These are phyloP conservation scores for Globisporangium middletonii DNA, from an alignment of 352 stramenopile genomes.

Conservation along the genomic window DNA sequence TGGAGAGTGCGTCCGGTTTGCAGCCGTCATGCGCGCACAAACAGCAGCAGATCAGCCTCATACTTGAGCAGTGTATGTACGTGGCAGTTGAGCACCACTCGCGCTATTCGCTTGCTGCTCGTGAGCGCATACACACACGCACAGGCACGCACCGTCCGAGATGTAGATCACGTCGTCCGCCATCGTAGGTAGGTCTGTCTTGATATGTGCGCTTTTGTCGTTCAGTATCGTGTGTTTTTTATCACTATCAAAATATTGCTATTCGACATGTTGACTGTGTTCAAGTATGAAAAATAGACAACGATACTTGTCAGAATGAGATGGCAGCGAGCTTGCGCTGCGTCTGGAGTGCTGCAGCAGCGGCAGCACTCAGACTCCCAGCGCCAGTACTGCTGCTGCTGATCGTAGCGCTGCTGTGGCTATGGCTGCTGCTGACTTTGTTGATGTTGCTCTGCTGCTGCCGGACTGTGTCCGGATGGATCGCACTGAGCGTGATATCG, in stretches of 20 bases:
- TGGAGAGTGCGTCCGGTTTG: too few species aligned
- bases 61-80: not conserved
- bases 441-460: slow-evolving; percentile 9
- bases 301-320: slow-evolving; percentile 1
- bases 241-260: too few species aligned
- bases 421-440: not conserved
- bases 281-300: too few species aligned
- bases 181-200: not conserved
- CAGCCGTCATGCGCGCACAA: too few species aligned
- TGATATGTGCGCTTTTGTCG: not conserved
- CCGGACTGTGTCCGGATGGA: slow-evolving; percentile 26
- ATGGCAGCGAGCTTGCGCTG: slow-evolving; percentile 28
- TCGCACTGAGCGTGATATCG: slow-evolving; percentile 3
- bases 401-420: not conserved
- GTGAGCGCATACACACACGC: not conserved
- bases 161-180: slow-evolving; percentile 33
- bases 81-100: not conserved
- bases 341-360: slow-evolving; percentile 2
- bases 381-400: not conserved
- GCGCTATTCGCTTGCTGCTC: not conserved
- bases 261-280: too few species aligned
- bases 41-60: too few species aligned
- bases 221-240: not conserved
- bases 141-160: slow-evolving; percentile 32
- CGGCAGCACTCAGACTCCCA: not conserved